Evolutionary conservation across 2,329 filamentous ascomycete species (phyloP), one percentile per base, ranked within the genome.

Genomic region (Diplodia scrobiculata): DNA sequence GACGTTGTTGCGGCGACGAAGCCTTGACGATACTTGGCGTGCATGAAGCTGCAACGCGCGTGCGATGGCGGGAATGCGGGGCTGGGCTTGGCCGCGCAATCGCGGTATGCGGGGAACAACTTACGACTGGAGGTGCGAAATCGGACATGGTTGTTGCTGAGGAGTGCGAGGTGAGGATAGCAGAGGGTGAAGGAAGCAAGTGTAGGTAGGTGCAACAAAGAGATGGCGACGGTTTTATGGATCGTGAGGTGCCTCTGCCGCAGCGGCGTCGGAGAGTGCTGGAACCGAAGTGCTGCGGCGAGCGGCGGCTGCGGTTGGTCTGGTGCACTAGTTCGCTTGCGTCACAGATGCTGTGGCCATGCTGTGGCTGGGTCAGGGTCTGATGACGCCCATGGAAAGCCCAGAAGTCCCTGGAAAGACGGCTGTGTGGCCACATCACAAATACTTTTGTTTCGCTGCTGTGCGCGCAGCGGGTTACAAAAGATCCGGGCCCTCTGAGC

Each of bases 101-200:
- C 25, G n/a, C 29, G 25, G 25, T 17, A 14, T 17, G 14, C 17
- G 50, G 34, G 50, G 63, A n/a, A 53, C 11, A 25, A 70, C 72
- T 53, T 74, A 77, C 76, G 14, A 72, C 53, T 67, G 76, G 76
- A 64, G 76, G 76, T 36, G 74, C 74, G 66, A 69, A 77, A 21
- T 77, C 76, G 51, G 74, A 69, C 76, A 77, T 77, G 48, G 10
- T 3, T 21, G 47, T 11, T 34, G 52, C n/a, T 54, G 32, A 21
- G 3, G 19, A 7, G 27, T 27, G 6, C 11, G 21, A 45, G 32
- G 14, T 47, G 25, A 32, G 9, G 19, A 36, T 9, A 34, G 11
- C 3, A 11, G 45, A 21, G 47, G 17, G 11, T 21, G 45, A 10
- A 11, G 29, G 5, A 29, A 50, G 41, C 9, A 25, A n/a, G 32